phyloP scores from a whole-genome alignment of 2,329 filamentous ascomycete species.

The Dactylellina sp. region DNA sequence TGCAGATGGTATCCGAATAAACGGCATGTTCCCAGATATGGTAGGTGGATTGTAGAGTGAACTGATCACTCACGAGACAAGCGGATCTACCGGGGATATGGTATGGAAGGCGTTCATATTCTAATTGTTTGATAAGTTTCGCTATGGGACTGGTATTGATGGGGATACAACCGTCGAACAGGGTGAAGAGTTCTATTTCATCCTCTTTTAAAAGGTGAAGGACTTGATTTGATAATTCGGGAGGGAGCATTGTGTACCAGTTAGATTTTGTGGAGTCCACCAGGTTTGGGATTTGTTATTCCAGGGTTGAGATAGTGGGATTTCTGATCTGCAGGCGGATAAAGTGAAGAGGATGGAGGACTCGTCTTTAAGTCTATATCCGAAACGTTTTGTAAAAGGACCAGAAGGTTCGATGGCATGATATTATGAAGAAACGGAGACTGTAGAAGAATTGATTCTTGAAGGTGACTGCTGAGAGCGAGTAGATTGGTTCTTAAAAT shows the following conservation, averaged over 20 bases:
- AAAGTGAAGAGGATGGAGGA: too few relatives aligned
- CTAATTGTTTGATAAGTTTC: background rate
- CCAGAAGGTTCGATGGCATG: too few relatives aligned
- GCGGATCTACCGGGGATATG: background rate
- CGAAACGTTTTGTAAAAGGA: too few relatives aligned
- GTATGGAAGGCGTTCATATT: background rate
- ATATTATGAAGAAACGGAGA: too few relatives aligned
- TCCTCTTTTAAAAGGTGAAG: background rate
- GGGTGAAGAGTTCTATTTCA: background rate
- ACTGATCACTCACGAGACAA: background rate
- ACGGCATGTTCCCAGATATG: background rate
- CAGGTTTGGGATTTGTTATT: too few relatives aligned
- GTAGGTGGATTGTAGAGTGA: background rate
- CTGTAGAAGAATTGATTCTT: too few relatives aligned
- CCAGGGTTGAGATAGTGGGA: too few relatives aligned
- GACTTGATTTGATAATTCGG: background rate
- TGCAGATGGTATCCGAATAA: background rate
- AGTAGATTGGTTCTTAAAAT: too few relatives aligned
- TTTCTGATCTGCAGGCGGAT: too few relatives aligned
- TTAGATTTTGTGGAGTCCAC: background rate
- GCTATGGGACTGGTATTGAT: background rate
- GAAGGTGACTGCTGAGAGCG: too few relatives aligned
- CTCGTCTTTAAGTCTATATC: too few relatives aligned
- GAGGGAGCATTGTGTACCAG: background rate
- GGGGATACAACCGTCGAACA: background rate